Evolutionary conservation across 331 rosid species (phyloP), one percentile per base, ranked within the genome.

Genomic region (Acacia pycnantha): DNA sequence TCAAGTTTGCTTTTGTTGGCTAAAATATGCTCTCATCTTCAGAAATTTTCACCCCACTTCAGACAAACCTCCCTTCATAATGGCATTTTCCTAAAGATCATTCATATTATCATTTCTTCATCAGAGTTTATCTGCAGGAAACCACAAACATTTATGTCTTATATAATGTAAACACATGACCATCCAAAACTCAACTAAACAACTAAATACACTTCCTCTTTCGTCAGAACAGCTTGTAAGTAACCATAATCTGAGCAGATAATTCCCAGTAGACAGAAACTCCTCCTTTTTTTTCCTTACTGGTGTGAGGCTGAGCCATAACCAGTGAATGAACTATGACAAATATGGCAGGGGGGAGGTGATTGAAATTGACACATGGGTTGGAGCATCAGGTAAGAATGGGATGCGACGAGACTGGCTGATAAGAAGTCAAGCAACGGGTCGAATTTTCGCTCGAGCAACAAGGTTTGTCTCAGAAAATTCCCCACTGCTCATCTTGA

Each of bases 321-420:
- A 81, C 46, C 12, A 40, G 33, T 15, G 48, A 71, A 48, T 53
- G 6, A 29, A 81, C 75, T 24, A 35, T 78, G 67, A 74, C 73
- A 26, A 72, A 79, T 62, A 77, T 66, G 77, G 72, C 91, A 93
- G 99, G 99, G 98, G 98, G 54, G 99, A 93, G 93, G 85, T 92
- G 24, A 78, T 92, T 77, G 97, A 95, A 84, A 90, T 95, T 44
- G 98, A 95, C 53, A 92, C 99, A 48, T 95, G 99, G 99, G 98
- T 95, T 80, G 96, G 91, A 78, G 94, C 97, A 43, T 93, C 99
- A 4, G 99, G 98, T 24, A 93, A 95, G 85, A 93, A 95, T 81
- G 99, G 99, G 65, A 93, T 95, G 98, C 78, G 93, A 24, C 85
- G 98, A 3, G 98, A 95, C 77, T 95, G 99, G 99, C 80, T 90